phyloP scores from a whole-genome alignment of 768 basidiomycete genomes.

The Lactarius quietus region DNA sequence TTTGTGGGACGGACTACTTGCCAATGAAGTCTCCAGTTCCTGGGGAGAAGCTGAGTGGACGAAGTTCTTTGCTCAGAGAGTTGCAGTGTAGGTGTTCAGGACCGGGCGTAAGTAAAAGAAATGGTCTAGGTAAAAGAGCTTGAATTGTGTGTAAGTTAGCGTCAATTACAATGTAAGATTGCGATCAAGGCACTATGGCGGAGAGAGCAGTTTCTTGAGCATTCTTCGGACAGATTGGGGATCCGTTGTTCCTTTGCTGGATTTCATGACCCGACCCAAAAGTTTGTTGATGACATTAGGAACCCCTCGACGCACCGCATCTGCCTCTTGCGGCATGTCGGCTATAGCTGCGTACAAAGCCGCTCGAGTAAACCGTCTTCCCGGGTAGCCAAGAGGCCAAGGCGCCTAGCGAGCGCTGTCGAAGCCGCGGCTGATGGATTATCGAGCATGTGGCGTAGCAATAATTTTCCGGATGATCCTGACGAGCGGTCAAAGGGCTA shows the following conservation, averaged over 20 bases:
- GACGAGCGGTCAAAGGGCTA: constrained; percentile 19
- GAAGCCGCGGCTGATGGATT: constrained; percentile 38
- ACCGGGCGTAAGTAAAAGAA: background rate
- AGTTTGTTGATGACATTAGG: constrained; percentile 77
- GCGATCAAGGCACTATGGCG: background rate
- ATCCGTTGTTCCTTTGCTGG: constrained; percentile 74
- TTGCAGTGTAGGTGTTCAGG: constrained; percentile 37
- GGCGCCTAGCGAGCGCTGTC: constrained; percentile 44
- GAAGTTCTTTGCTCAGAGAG: constrained; percentile 63
- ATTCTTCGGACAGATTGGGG: constrained; percentile 53
- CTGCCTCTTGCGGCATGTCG: constrained; percentile 62
- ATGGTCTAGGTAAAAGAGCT: background rate
- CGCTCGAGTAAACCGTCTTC: constrained; percentile 41
- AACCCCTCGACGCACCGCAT: constrained; percentile 64
- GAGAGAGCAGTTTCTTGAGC: constrained; percentile 45
- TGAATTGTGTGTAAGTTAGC: background rate
- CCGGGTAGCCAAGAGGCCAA: constrained; percentile 45
- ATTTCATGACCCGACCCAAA: constrained; percentile 82
- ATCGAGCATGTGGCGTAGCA: constrained; percentile 69
- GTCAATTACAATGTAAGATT: background rate
- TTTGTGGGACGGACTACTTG: constrained; percentile 72
- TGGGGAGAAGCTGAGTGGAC: constrained; percentile 84
- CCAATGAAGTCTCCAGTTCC: constrained; percentile 69
- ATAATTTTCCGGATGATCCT: constrained; percentile 76
- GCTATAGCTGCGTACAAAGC: constrained; percentile 63